phyloP scores from a whole-genome alignment of 2,329 filamentous ascomycete species.

The Beauveria pseudobassiana region DNA sequence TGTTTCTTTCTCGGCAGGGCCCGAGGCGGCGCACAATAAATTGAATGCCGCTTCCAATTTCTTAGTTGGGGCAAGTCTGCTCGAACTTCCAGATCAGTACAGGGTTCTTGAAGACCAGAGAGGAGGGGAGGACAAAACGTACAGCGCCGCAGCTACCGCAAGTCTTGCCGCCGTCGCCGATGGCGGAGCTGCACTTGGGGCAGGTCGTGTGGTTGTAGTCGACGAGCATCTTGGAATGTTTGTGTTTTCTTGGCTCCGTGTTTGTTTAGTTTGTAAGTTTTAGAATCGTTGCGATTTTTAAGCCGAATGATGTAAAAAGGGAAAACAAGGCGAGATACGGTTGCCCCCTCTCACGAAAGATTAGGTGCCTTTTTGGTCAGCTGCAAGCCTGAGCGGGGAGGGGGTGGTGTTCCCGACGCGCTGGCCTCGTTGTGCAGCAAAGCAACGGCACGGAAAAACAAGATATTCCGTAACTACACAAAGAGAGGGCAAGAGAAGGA shows the following conservation, averaged over 20 bases:
- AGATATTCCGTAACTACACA: too few species aligned
- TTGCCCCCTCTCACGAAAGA: background rate
- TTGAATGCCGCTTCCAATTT: background rate
- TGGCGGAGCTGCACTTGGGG: conserved; percentile 49
- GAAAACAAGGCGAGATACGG: background rate
- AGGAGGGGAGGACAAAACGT: conserved; percentile 20
- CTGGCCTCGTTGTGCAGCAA: background rate
- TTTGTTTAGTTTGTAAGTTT: background rate
- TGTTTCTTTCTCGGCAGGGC: background rate
- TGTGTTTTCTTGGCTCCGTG: background rate
- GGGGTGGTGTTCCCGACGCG: too few species aligned
- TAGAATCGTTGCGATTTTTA: too few species aligned
- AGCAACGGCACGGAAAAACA: background rate
- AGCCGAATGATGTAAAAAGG: background rate
- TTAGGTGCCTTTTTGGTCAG: background rate
- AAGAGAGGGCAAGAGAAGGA: background rate
- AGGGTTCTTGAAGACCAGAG: background rate
- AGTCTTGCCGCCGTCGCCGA: conserved; percentile 40
- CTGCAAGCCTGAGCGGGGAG: conserved; percentile 1
- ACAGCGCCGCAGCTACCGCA: conserved; percentile 52
- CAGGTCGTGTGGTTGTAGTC: conserved; percentile 36
- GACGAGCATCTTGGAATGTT: conserved; percentile 21
- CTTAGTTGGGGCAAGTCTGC: conserved; percentile 15
- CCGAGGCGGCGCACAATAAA: background rate
- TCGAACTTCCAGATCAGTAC: background rate